Evolutionary conservation across 2,329 filamentous ascomycete genomes (phyloP).

Genomic region (Hymenoscyphus albidus): DNA sequence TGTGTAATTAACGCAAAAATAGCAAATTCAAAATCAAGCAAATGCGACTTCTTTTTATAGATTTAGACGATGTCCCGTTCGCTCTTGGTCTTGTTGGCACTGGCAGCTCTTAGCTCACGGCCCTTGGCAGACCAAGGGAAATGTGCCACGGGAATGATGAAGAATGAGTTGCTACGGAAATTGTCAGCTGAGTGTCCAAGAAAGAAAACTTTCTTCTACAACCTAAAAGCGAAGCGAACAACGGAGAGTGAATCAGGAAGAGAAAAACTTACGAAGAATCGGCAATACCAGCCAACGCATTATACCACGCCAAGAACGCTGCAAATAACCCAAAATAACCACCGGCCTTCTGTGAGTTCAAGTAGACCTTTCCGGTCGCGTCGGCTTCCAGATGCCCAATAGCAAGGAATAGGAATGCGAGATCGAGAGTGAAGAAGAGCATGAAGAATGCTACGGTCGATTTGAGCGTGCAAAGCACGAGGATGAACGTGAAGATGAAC

Average conservation of each 20-base stretch:
- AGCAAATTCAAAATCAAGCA: not conserved
- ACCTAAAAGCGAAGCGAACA: no score
- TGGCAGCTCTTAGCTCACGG: slow-evolving; percentile 50
- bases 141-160: slow-evolving; percentile 86
- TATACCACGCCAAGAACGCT: slow-evolving; percentile 84
- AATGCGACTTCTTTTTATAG: not conserved
- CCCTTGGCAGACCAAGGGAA: slow-evolving; percentile 91
- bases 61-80: slow-evolving; percentile 36
- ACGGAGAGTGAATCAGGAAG: not conserved
- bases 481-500: slow-evolving; percentile 60
- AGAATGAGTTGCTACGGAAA: slow-evolving; percentile 70
- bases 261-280: slow-evolving; percentile 55
- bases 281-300: slow-evolving; percentile 76
- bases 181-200: not conserved
- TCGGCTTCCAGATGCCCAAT: slow-evolving; percentile 35
- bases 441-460: slow-evolving; percentile 59
- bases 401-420: slow-evolving; percentile 55
- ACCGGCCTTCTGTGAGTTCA: slow-evolving; percentile 59
- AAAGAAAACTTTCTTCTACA: no score
- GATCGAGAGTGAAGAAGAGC: slow-evolving; percentile 55
- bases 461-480: slow-evolving; percentile 54
- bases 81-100: slow-evolving; percentile 49
- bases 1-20: not conserved
- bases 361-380: slow-evolving; percentile 35
- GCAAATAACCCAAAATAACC: slow-evolving; percentile 78